These are phyloP conservation scores for Adansonia madagascariensis DNA, from an alignment of 441 rosid species.

Conservation along the genomic window DNA sequence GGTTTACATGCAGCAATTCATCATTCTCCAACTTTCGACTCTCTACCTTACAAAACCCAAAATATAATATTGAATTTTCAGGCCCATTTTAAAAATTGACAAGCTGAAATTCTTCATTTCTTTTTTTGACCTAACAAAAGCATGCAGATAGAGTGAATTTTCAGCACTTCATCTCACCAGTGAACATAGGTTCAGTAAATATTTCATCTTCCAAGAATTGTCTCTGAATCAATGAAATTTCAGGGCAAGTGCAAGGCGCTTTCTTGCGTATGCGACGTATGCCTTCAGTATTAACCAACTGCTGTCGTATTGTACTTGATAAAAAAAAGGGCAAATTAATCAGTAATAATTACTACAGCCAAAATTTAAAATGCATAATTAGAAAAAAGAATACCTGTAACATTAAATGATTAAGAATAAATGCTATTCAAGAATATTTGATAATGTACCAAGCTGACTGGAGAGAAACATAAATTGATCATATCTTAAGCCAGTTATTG, in stretches of 20 bases:
- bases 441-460: neutral
- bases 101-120: neutral
- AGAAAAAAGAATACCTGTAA: conserved; percentile 14
- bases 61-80: neutral
- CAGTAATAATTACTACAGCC: conserved; percentile 19
- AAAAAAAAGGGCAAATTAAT: conserved; percentile 35
- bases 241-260: conserved; percentile 93
- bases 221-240: conserved; percentile 82
- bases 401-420: conserved; percentile 18
- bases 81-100: neutral
- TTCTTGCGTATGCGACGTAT: conserved; percentile 93
- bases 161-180: conserved; percentile 61
- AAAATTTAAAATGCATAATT: neutral
- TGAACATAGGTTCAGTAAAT: conserved; percentile 61
- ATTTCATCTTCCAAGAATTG: conserved; percentile 75
- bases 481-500: neutral
- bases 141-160: conserved; percentile 2
- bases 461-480: neutral
- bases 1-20: neutral
- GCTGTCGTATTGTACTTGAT: conserved; percentile 82
- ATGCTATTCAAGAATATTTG: conserved; percentile 16
- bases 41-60: neutral
- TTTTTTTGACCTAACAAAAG: neutral
- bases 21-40: neutral
- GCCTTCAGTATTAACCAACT: conserved; percentile 83